Evolutionary conservation across 768 basidiomycete species (phyloP).

Genomic region (Hypholoma fasciculare): DNA sequence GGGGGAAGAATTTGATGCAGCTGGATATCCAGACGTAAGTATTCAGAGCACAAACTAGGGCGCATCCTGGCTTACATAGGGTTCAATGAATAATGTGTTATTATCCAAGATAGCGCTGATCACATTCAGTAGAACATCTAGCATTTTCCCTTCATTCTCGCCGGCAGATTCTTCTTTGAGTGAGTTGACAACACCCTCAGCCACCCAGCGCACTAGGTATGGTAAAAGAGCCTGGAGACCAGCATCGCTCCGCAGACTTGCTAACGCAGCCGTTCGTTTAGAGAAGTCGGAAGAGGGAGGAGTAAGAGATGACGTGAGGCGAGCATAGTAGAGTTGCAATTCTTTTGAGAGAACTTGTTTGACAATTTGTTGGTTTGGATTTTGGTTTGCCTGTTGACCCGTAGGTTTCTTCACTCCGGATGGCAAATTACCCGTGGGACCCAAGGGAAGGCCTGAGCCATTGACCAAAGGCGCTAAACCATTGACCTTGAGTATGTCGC

Average conservation of each 20-base stretch:
- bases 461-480: constrained; percentile 23
- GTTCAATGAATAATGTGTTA: constrained; percentile 88
- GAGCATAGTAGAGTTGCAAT: constrained; percentile 91
- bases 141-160: constrained; percentile 65
- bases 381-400: constrained; percentile 28
- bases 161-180: constrained; percentile 56
- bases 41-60: not conserved
- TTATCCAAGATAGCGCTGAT: constrained; percentile 86
- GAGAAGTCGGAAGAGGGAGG: constrained; percentile 66
- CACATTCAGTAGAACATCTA: constrained; percentile 85
- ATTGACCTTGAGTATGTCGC: constrained; percentile 27
- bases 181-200: constrained; percentile 77
- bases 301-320: constrained; percentile 82
- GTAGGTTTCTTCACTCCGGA: constrained; percentile 32
- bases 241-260: constrained; percentile 85
- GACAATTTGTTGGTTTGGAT: constrained; percentile 74
- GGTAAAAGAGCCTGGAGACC: constrained; percentile 90
- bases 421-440: constrained; percentile 20
- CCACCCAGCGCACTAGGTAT: constrained; percentile 94
- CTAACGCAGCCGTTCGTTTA: constrained; percentile 87
- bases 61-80: constrained; percentile 69
- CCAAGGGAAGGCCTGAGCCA: constrained; percentile 21
- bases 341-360: constrained; percentile 93
- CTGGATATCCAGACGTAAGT: constrained; percentile 37
- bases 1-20: constrained; percentile 95